These are phyloP conservation scores for Xylaria arbuscula DNA, from an alignment of 2,329 filamentous ascomycete species.

Conservation along the genomic window DNA sequence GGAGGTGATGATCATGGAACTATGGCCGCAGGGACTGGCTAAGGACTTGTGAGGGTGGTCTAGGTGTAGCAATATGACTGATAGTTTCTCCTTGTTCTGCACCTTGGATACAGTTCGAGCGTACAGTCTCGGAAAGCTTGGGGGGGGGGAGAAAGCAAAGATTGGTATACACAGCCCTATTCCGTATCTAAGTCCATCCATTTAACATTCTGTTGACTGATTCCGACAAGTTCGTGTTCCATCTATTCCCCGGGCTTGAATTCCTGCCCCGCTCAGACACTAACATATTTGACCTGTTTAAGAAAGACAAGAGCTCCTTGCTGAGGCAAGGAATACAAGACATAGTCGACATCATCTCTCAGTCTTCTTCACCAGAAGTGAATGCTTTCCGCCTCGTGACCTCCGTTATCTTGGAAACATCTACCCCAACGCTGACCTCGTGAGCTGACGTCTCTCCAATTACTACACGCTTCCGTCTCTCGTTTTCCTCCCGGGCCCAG, in stretches of 20 bases:
- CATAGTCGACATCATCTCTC: neutral
- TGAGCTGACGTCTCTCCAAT: constrained; percentile 40
- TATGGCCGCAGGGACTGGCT: too few species aligned
- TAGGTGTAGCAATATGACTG: too few species aligned
- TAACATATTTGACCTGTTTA: neutral
- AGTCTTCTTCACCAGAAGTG: neutral
- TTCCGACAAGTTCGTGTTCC: neutral
- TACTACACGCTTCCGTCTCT: constrained; percentile 29
- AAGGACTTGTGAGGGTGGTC: too few species aligned
- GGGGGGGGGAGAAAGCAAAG: neutral
- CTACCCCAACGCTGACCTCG: constrained; percentile 29
- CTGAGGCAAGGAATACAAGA: neutral
- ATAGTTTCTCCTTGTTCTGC: too few species aligned
- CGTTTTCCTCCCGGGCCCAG: constrained; percentile 37
- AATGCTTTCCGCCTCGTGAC: constrained; percentile 30
- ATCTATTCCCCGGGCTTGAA: neutral
- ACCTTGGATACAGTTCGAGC: neutral
- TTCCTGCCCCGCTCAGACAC: neutral
- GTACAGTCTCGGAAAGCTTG: neutral
- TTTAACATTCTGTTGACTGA: neutral
- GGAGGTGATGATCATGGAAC: too few species aligned
- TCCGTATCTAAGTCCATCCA: neutral
- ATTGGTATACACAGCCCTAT: neutral
- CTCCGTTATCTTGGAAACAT: constrained; percentile 20
- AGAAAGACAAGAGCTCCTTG: neutral